These are phyloP conservation scores for Coffea eugenioides DNA, from an alignment of 257 asterid species.

Conservation along the genomic window DNA sequence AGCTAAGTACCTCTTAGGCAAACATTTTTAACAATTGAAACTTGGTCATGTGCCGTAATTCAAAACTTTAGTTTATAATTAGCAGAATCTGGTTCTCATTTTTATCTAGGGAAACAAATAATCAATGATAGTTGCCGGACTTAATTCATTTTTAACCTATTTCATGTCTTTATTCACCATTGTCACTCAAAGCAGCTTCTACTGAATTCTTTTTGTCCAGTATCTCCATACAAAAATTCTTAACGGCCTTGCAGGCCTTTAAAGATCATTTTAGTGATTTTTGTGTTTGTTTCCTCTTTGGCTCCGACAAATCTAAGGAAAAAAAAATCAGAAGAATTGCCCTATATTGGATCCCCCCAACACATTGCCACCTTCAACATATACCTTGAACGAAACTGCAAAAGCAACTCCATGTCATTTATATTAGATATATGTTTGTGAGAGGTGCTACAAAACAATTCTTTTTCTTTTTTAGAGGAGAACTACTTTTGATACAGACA, in stretches of 20 bases:
- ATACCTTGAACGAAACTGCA: not conserved
- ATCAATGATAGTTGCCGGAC: too few species aligned
- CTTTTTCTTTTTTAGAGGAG: not conserved
- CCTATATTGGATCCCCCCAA: not conserved
- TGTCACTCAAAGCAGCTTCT: not conserved
- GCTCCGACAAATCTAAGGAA: not conserved
- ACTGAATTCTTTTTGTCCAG: not conserved
- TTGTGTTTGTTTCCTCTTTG: not conserved
- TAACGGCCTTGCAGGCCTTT: slow-evolving; percentile 8
- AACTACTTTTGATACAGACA: not conserved
- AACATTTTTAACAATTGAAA: too few species aligned
- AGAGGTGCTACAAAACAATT: not conserved
- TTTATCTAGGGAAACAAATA: too few species aligned
- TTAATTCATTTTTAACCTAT: not conserved
- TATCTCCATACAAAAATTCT: not conserved
- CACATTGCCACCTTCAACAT: not conserved
- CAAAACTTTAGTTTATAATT: too few species aligned
- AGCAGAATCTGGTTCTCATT: too few species aligned
- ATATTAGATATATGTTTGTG: not conserved
- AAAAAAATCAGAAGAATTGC: not conserved
- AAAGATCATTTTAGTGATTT: not conserved
- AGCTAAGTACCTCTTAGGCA: too few species aligned
- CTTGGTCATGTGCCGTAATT: too few species aligned
- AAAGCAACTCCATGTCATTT: not conserved
- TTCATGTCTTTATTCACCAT: not conserved